Evolutionary conservation across 2,329 filamentous ascomycete genomes (phyloP).

Genomic region (Cyphellophora europaea): DNA sequence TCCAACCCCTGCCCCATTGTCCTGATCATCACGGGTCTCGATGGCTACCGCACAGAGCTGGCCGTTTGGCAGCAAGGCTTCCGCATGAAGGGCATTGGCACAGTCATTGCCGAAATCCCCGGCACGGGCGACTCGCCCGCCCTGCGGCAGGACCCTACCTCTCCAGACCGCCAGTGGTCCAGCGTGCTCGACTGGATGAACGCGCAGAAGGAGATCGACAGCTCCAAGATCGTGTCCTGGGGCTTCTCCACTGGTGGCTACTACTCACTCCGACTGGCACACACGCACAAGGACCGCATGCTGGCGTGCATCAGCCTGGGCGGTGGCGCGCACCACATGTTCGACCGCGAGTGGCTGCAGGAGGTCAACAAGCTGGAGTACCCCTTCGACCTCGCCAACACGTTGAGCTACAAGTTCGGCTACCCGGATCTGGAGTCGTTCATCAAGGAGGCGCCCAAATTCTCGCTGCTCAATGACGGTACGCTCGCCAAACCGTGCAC

Average conservation of each 20-base stretch:
- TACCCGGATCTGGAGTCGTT: slow-evolving; percentile 34
- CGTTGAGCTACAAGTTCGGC: slow-evolving; percentile 41
- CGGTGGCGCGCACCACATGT: slow-evolving; percentile 51
- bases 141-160: slow-evolving; percentile 49
- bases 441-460: slow-evolving; percentile 40
- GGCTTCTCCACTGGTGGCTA: slow-evolving; percentile 49
- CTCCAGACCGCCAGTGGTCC: slow-evolving; percentile 45
- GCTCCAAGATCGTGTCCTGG: slow-evolving; percentile 42
- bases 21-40: slow-evolving; percentile 49
- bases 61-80: slow-evolving; percentile 19
- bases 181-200: slow-evolving; percentile 47
- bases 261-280: slow-evolving; percentile 48
- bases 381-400: slow-evolving; percentile 47
- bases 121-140: slow-evolving; percentile 61
- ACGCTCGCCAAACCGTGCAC: slow-evolving; percentile 43
- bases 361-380: slow-evolving; percentile 49
- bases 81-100: slow-evolving; percentile 37
- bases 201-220: slow-evolving; percentile 38
- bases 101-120: slow-evolving; percentile 55
- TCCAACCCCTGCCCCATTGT: slow-evolving; percentile 40
- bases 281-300: slow-evolving; percentile 45
- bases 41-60: slow-evolving; percentile 48
- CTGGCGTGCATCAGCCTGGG: slow-evolving; percentile 45
- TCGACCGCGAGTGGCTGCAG: slow-evolving; percentile 44
- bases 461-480: slow-evolving; percentile 46